phyloP scores from a whole-genome alignment of 345 rosid genomes.

The Lumnitzera littorea region DNA sequence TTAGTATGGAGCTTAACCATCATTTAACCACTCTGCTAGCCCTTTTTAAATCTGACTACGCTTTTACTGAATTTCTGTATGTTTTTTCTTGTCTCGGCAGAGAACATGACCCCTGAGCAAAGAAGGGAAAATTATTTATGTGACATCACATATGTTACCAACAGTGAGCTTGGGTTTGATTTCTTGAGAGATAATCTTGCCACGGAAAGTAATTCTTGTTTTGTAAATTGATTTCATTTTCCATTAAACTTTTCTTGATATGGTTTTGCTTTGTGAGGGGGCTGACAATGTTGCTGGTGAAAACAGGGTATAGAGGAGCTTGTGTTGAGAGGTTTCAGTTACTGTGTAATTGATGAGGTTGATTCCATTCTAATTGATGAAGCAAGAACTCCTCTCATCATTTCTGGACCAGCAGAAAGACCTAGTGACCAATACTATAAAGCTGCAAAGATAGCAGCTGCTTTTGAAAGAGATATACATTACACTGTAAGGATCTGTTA shows the following conservation, averaged over 20 bases:
- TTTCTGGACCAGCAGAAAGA: constrained; percentile 94
- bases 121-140: constrained; percentile 88
- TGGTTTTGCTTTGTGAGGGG: constrained; percentile 3
- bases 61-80: too few species aligned
- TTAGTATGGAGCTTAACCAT: too few species aligned
- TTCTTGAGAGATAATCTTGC: constrained; percentile 97
- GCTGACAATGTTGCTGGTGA: constrained; percentile 21
- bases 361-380: constrained; percentile 98
- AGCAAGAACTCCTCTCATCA: constrained; percentile 97
- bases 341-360: constrained; percentile 90
- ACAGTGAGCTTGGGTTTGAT: constrained; percentile 97
- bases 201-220: constrained; percentile 94
- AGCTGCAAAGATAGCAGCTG: constrained; percentile 86
- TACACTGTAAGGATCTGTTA: constrained; percentile 54
- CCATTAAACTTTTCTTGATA: constrained; percentile 7
- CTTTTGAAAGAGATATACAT: constrained; percentile 88
- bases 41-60: too few species aligned
- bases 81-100: constrained; percentile 32
- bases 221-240: constrained; percentile 9
- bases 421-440: constrained; percentile 90
- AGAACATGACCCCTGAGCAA: constrained; percentile 88
- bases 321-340: constrained; percentile 86
- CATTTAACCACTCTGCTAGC: too few species aligned
- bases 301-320: constrained; percentile 91
- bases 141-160: constrained; percentile 91